Evolutionary conservation across 176 grass and related monocot species (phyloP).

Genomic region (Rhipidocladum racemiflorum): DNA sequence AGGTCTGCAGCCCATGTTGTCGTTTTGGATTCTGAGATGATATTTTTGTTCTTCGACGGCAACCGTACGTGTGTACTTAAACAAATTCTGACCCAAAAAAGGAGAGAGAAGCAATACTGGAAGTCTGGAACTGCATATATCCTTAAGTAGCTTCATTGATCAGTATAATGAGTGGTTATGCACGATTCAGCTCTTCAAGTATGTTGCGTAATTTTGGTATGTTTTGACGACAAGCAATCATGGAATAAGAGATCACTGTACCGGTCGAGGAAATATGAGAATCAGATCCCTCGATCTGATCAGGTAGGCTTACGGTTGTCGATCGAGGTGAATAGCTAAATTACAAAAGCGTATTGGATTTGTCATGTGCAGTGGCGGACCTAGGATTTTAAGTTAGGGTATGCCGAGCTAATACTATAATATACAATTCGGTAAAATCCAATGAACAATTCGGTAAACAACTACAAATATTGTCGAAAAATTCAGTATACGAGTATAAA

Average conservation of each 20-base stretch:
- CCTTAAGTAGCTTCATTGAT: neutral
- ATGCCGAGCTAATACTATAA: no score
- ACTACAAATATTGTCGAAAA: no score
- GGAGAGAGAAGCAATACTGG: neutral
- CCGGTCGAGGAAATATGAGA: neutral
- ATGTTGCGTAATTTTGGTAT: neutral
- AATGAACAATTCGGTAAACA: no score
- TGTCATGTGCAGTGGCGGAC: no score
- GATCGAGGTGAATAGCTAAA: neutral
- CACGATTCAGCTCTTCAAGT: neutral
- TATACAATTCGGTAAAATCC: no score
- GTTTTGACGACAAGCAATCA: neutral
- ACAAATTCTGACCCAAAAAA: neutral
- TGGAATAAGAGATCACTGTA: neutral
- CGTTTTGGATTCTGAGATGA: conserved; percentile 23
- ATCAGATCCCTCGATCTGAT: neutral
- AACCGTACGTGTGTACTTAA: neutral
- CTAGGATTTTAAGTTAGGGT: no score
- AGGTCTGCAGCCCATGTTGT: conserved; percentile 31
- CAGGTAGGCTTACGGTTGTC: neutral
- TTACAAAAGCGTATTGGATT: neutral
- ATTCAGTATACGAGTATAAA: no score
- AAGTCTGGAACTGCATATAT: neutral
- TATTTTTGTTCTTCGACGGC: conserved; percentile 4
- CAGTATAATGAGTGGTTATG: neutral